phyloP scores from a whole-genome alignment of 2,329 filamentous ascomycete species.

The Tolypocladium ovalisporum region DNA sequence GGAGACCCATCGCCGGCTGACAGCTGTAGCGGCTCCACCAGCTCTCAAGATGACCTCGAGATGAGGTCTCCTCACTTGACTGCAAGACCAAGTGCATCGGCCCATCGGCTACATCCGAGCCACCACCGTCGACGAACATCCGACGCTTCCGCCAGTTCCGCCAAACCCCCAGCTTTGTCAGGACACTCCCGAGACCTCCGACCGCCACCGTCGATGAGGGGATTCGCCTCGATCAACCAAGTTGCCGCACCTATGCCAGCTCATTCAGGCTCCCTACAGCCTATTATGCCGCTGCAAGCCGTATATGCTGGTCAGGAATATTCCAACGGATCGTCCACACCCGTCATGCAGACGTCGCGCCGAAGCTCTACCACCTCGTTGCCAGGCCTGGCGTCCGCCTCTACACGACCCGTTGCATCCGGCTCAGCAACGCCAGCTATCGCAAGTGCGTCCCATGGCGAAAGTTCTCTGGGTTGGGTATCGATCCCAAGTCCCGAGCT shows the following conservation, averaged over 20 bases:
- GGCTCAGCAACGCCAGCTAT: constrained; percentile 6
- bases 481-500: constrained; percentile 2
- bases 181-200: constrained; percentile 10
- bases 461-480: constrained; percentile 3
- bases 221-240: constrained; percentile 14
- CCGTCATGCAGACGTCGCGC: constrained; percentile 4
- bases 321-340: constrained; percentile 1
- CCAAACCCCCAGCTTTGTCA: constrained; percentile 5
- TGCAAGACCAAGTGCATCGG: constrained; percentile 4
- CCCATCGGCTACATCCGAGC: constrained; percentile 14
- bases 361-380: constrained; percentile 12
- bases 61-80: constrained; percentile 17
- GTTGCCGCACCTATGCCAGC: constrained; percentile 1
- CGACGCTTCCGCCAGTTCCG: constrained; percentile 14
- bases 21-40: constrained; percentile 26
- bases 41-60: constrained; percentile 29
- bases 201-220: constrained; percentile 19
- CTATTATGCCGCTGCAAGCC: not conserved
- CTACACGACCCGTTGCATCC: constrained; percentile 3
- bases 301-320: not conserved
- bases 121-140: constrained; percentile 17
- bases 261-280: not conserved
- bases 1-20: constrained; percentile 9
- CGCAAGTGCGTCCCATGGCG: constrained; percentile 1
- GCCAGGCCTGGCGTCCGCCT: constrained; percentile 7